Evolutionary conservation across 176 grass and related monocot genomes (phyloP).

Genomic region (Lolium multiflorum): DNA sequence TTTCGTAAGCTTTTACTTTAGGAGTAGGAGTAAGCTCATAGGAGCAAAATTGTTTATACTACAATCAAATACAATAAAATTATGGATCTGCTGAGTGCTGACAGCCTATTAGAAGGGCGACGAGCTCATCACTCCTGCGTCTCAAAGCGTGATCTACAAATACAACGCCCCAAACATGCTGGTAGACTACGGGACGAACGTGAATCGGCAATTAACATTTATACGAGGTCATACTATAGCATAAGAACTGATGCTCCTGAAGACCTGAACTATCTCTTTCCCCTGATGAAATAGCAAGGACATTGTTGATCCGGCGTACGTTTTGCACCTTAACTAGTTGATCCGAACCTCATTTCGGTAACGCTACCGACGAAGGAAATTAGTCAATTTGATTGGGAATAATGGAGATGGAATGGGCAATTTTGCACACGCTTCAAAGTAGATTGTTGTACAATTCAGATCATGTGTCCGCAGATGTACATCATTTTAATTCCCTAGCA

Average conservation of each 20-base stretch:
- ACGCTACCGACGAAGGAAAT: no score
- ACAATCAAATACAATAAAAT: no score
- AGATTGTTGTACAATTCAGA: not conserved
- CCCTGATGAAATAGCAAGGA: not conserved
- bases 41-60: conserved; percentile 2
- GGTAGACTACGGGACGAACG: not conserved
- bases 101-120: not conserved
- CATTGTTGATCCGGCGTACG: not conserved
- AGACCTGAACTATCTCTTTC: not conserved
- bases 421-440: not conserved
- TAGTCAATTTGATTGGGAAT: no score
- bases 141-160: no score
- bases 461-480: not conserved
- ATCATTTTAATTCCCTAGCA: not conserved
- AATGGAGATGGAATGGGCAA: not conserved
- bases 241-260: not conserved
- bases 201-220: not conserved
- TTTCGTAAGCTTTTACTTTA: not conserved
- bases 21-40: not conserved
- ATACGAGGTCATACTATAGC: not conserved
- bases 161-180: no score
- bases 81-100: not conserved
- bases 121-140: not conserved
- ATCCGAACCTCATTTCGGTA: not conserved
- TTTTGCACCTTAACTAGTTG: not conserved